A percentile compares a stretch with the other conserved stretches of the same genome.
phyloP scores from a whole-genome alignment of 345 rosid genomes.

The Alliaria petiolata region DNA sequence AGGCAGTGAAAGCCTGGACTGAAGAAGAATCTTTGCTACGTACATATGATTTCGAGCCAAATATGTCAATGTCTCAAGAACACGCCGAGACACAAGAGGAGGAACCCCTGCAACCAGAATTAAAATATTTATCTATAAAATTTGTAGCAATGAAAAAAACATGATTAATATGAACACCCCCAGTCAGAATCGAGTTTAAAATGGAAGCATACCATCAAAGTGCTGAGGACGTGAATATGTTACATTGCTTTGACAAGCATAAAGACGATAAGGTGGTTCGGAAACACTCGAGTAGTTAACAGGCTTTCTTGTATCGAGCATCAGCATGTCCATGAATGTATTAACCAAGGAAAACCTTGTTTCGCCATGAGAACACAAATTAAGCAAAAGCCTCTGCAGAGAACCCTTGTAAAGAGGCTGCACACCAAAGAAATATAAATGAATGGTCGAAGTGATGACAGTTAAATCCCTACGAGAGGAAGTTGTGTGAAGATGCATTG shows the following conservation, averaged over 20 bases:
- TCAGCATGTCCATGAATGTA: conserved; percentile 83
- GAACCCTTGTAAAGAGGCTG: conserved; percentile 96
- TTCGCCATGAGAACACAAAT: conserved; percentile 85
- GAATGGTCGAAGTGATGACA: neutral
- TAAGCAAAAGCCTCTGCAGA: conserved; percentile 86
- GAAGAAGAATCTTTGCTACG: conserved; percentile 80
- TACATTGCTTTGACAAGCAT: conserved; percentile 89
- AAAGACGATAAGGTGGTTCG: conserved; percentile 76
- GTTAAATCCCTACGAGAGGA: neutral
- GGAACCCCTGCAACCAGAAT: conserved; percentile 61
- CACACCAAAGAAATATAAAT: conserved; percentile 16
- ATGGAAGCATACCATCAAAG: conserved; percentile 60
- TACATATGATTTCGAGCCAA: conserved; percentile 79
- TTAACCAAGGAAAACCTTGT: conserved; percentile 74
- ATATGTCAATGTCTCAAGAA: conserved; percentile 83
- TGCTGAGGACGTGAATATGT: conserved; percentile 90
- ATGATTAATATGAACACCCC: neutral
- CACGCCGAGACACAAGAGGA: conserved; percentile 86
- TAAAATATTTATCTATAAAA: neutral
- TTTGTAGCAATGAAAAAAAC: neutral
- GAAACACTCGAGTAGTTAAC: conserved; percentile 37
- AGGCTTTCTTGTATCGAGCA: conserved; percentile 67
- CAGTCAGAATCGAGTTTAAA: neutral
- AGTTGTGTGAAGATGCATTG: conserved; percentile 1
- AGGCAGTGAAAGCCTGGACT: conserved; percentile 53